Evolutionary conservation across 1,284 basidiomycete genomes (phyloP).

Genomic region (Leccinum solheimii): DNA sequence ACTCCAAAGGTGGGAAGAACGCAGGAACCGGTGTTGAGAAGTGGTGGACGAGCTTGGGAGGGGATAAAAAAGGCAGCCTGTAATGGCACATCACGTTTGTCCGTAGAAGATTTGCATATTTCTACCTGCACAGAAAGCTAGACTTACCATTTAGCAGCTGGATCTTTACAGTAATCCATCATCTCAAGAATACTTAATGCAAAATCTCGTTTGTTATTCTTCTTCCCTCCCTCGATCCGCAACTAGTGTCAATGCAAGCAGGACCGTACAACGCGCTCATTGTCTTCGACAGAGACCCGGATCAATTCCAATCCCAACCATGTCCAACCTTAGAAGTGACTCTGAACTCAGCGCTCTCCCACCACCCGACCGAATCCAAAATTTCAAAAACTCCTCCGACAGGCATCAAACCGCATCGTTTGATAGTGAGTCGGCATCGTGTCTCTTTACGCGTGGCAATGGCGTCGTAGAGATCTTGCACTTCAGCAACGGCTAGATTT

Average conservation of each 20-base stretch:
- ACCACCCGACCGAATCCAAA: no score
- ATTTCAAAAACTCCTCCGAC: no score
- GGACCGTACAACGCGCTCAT: not conserved
- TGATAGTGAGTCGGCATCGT: not conserved
- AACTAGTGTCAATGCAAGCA: not conserved
- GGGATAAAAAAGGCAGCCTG: slow-evolving; percentile 11
- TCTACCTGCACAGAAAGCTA: not conserved
- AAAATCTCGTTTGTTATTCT: not conserved
- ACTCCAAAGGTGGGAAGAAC: slow-evolving; percentile 1
- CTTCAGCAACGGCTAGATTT: no score
- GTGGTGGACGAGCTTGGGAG: slow-evolving; percentile 29
- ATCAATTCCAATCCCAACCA: not conserved
- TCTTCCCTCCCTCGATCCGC: not conserved
- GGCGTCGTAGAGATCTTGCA: not conserved
- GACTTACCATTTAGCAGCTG: not conserved
- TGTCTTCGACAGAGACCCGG: not conserved
- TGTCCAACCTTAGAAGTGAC: not conserved
- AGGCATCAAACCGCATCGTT: not conserved
- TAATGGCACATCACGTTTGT: slow-evolving; percentile 6
- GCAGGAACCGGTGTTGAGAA: not conserved
- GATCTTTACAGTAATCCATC: not conserved
- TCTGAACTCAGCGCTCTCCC: no score
- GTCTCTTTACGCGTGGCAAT: not conserved
- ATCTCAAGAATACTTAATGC: not conserved
- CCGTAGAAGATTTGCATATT: not conserved